Percentiles rank a stretch among this genome's conserved stretches.
phyloP scores from a whole-genome alignment of 805 yeast species.

The Wickerhamomyces bisporus region DNA sequence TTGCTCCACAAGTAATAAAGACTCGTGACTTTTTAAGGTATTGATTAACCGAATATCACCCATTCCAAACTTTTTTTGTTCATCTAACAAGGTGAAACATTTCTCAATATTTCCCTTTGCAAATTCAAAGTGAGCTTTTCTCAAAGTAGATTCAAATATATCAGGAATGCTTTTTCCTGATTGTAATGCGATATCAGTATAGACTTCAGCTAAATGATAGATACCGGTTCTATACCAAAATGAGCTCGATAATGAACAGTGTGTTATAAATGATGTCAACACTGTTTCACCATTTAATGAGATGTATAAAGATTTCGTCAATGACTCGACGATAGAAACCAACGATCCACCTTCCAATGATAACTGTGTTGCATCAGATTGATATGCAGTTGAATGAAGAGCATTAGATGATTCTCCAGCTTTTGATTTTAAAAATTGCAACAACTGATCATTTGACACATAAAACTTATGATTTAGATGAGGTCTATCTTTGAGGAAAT shows the following conservation, averaged over 20 bases:
- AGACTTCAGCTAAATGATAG: constrained; percentile 39
- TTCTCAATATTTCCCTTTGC: constrained; percentile 36
- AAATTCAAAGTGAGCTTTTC: constrained; percentile 35
- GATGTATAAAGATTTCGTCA: constrained; percentile 50
- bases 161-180: constrained; percentile 35
- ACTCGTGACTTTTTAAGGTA: constrained; percentile 35
- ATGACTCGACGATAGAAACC: constrained; percentile 44
- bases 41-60: constrained; percentile 29
- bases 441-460: constrained; percentile 58
- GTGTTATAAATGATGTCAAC: constrained; percentile 32
- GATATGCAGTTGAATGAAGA: constrained; percentile 54
- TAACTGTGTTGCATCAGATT: constrained; percentile 54
- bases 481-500: constrained; percentile 67
- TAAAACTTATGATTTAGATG: constrained; percentile 44
- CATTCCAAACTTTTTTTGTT: constrained; percentile 21
- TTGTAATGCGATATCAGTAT: constrained; percentile 41
- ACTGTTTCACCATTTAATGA: constrained; percentile 41
- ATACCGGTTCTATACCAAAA: constrained; percentile 52
- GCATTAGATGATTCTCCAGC: constrained; percentile 24
- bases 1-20: constrained; percentile 33
- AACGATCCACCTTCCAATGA: constrained; percentile 48
- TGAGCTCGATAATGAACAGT: constrained; percentile 40
- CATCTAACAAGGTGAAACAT: constrained; percentile 33
- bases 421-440: constrained; percentile 43
- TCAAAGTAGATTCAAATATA: constrained; percentile 31